Evolutionary conservation across 2,329 filamentous ascomycete genomes (phyloP).

Genomic region (Botrytis byssoidea): DNA sequence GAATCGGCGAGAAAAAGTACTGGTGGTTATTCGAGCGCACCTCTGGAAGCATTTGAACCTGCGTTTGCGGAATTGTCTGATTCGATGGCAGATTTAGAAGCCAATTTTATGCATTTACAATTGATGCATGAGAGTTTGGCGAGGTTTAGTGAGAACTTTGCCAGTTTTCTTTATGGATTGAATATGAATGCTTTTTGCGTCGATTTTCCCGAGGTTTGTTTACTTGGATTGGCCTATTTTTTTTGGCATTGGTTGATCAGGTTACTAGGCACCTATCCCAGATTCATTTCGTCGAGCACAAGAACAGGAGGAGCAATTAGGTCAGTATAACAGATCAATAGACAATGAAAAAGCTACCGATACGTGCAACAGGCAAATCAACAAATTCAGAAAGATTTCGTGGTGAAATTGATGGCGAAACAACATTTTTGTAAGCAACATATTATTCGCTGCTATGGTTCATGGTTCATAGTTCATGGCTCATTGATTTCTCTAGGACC

Average conservation of each 20-base stretch:
- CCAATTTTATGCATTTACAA: slow-evolving; percentile 96
- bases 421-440: slow-evolving; percentile 73
- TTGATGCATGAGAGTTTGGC: slow-evolving; percentile 93
- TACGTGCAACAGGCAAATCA: slow-evolving; percentile 31
- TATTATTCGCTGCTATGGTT: slow-evolving; percentile 6
- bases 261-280: slow-evolving; percentile 68
- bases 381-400: slow-evolving; percentile 41
- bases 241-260: slow-evolving; percentile 14
- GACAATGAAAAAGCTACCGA: slow-evolving; percentile 20
- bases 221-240: neutral
- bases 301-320: slow-evolving; percentile 53
- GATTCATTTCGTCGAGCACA: slow-evolving; percentile 76
- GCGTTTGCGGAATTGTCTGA: slow-evolving; percentile 92
- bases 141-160: slow-evolving; percentile 94
- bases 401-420: slow-evolving; percentile 59
- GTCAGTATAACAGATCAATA: slow-evolving; percentile 34
- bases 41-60: slow-evolving; percentile 80
- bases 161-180: slow-evolving; percentile 89
- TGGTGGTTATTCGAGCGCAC: slow-evolving; percentile 56
- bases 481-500: slow-evolving; percentile 56
- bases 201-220: slow-evolving; percentile 83
- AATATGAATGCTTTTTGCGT: slow-evolving; percentile 99
- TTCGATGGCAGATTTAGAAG: slow-evolving; percentile 91
- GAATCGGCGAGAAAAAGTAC: slow-evolving; percentile 62
- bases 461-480: slow-evolving; percentile 6